These are phyloP conservation scores for Podospora pseudoanserina DNA, from an alignment of 495 filamentous ascomycete species.

Conservation along the genomic window DNA sequence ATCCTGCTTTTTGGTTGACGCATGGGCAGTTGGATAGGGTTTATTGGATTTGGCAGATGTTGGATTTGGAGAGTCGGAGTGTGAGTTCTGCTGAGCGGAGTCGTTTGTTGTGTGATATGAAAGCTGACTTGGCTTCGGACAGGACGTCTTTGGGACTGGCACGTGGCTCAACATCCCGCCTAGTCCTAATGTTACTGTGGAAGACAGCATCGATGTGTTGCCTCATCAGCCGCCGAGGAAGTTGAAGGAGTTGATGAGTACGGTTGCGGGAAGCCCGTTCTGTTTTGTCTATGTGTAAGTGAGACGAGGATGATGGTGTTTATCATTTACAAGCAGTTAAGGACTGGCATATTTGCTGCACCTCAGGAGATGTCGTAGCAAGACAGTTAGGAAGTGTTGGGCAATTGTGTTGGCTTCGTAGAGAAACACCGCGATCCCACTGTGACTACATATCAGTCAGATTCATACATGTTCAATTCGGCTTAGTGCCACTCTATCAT, in stretches of 20 bases:
- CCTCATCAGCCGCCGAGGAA: constrained; percentile 15
- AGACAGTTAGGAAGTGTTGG: too few relatives aligned
- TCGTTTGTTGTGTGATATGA: not conserved
- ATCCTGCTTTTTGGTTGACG: constrained; percentile 67
- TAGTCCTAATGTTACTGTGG: constrained; percentile 33
- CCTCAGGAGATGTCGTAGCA: too few relatives aligned
- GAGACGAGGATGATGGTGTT: not conserved
- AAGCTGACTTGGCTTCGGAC: not conserved
- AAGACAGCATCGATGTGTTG: constrained; percentile 27
- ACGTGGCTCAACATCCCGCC: constrained; percentile 38
- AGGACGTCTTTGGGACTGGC: constrained; percentile 39
- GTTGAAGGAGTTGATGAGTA: constrained; percentile 32
- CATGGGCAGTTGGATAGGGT: constrained; percentile 64
- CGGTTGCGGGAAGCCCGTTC: constrained; percentile 22
- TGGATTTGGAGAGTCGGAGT: constrained; percentile 46
- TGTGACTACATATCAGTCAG: too few relatives aligned
- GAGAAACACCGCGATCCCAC: too few relatives aligned
- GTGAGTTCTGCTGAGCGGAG: constrained; percentile 8
- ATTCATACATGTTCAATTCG: too few relatives aligned
- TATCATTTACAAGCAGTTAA: too few relatives aligned
- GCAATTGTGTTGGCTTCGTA: too few relatives aligned
- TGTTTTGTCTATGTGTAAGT: constrained; percentile 34
- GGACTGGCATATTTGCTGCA: not conserved
- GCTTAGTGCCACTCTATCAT: too few relatives aligned
- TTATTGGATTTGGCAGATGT: constrained; percentile 69